phyloP scores from a whole-genome alignment of 352 stramenopile species.

The Phytophthora chlamydospora region DNA sequence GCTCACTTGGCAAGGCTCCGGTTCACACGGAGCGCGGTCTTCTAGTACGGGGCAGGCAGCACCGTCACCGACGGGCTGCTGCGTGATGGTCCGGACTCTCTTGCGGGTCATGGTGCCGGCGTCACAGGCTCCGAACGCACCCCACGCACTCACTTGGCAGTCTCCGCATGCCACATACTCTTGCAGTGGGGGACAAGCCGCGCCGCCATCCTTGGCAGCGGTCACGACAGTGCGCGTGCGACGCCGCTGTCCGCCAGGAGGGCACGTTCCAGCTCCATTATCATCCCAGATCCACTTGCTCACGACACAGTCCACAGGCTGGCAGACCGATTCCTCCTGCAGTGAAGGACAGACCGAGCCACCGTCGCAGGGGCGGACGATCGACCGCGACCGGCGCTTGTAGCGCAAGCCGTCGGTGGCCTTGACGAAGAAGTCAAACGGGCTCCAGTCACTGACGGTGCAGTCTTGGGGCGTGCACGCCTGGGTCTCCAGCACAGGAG shows the following conservation, averaged over 20 bases:
- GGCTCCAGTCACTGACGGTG: constrained; percentile 53
- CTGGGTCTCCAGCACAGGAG: constrained; percentile 39
- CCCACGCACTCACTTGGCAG: constrained; percentile 64
- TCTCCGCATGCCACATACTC: constrained; percentile 51
- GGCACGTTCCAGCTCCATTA: constrained; percentile 40
- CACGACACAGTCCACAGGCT: constrained; percentile 63
- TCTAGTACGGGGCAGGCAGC: constrained; percentile 49
- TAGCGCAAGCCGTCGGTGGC: constrained; percentile 45
- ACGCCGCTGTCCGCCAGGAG: constrained; percentile 34
- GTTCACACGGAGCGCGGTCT: constrained; percentile 51
- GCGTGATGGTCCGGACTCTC: constrained; percentile 50
- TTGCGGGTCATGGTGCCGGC: constrained; percentile 41
- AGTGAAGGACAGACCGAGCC: constrained; percentile 51
- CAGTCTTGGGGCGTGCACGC: constrained; percentile 54
- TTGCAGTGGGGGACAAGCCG: constrained; percentile 29
- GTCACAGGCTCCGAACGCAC: constrained; percentile 43
- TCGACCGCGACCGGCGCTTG: constrained; percentile 50
- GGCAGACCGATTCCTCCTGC: constrained; percentile 54
- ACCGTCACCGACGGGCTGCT: constrained; percentile 53
- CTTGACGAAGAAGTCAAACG: constrained; percentile 49
- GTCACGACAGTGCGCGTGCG: constrained; percentile 38
- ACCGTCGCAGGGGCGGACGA: constrained; percentile 41
- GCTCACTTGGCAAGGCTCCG: constrained; percentile 52
- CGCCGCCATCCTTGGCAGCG: constrained; percentile 37
- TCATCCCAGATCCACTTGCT: constrained; percentile 57